phyloP scores from a whole-genome alignment of 148 eudicot genomes.

The Rhododendron mucronatum region DNA sequence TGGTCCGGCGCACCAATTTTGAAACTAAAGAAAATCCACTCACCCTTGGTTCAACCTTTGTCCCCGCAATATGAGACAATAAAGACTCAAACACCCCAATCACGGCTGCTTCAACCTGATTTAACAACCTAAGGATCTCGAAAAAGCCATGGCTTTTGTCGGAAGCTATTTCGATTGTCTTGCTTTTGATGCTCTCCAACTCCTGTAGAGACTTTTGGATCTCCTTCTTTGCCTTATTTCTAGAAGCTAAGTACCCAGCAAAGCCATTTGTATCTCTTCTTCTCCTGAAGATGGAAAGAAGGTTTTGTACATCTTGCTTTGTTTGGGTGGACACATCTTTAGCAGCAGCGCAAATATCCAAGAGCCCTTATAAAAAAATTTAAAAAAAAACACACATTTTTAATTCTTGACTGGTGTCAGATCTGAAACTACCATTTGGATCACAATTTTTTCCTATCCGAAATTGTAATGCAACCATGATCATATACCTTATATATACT shows the following conservation, averaged over 20 bases:
- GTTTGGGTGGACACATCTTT: constrained; percentile 31
- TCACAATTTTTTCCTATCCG: too few relatives aligned
- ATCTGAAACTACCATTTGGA: too few relatives aligned
- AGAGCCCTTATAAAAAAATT: constrained; percentile 3
- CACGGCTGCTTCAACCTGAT: constrained; percentile 18
- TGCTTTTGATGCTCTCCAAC: constrained; percentile 15
- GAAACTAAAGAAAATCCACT: neutral
- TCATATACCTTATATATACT: neutral
- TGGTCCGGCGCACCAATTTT: neutral
- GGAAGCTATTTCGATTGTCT: neutral
- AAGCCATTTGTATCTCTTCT: constrained; percentile 24
- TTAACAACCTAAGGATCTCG: neutral
- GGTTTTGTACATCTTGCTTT: constrained; percentile 29
- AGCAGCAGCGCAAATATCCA: constrained; percentile 39
- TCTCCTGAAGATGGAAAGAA: constrained; percentile 39
- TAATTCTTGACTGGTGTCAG: too few relatives aligned
- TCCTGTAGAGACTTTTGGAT: constrained; percentile 33
- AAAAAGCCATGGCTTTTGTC: constrained; percentile 1
- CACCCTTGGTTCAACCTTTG: neutral
- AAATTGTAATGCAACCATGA: neutral
- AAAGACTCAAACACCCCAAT: constrained; percentile 16
- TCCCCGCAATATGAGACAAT: neutral
- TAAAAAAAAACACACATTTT: too few relatives aligned
- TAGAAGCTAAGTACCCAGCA: constrained; percentile 18
- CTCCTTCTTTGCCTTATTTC: constrained; percentile 28